These are phyloP conservation scores for Calonectria montana DNA, from an alignment of 2,329 filamentous ascomycete genomes.

Conservation along the genomic window DNA sequence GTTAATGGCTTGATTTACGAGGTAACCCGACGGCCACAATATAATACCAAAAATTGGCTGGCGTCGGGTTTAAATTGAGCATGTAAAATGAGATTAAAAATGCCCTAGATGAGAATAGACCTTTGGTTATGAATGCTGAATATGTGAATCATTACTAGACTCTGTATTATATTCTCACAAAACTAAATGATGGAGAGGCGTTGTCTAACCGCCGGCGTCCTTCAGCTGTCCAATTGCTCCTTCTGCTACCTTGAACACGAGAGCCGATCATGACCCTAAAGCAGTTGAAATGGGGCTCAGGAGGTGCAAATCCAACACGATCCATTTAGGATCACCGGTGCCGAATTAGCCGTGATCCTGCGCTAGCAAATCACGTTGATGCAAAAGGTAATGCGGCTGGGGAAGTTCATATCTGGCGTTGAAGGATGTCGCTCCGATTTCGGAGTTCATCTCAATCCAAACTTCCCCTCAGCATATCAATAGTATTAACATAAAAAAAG, in stretches of 20 bases:
- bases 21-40: slow-evolving; percentile 40
- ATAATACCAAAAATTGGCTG: slow-evolving; percentile 74
- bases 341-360: slow-evolving; percentile 2
- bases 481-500: not conserved
- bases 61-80: slow-evolving; percentile 69
- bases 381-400: slow-evolving; percentile 26
- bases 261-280: not conserved
- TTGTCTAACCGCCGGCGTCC: not conserved
- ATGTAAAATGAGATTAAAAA: slow-evolving; percentile 82
- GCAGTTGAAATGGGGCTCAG: not conserved
- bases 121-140: slow-evolving; percentile 62
- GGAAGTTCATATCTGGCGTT: slow-evolving; percentile 15
- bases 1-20: too few species aligned
- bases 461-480: slow-evolving; percentile 30
- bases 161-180: not conserved
- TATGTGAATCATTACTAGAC: slow-evolving; percentile 37
- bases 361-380: slow-evolving; percentile 23
- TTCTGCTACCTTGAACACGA: not conserved
- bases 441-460: slow-evolving; percentile 27
- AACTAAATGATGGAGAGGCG: not conserved
- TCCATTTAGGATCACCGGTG: slow-evolving; percentile 37
- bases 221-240: not conserved
- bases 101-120: slow-evolving; percentile 71
- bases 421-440: slow-evolving; percentile 36
- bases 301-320: not conserved